Base-by-base conservation (phyloP, 2,329 filamentous ascomycete species). In the Phialocephala sp. region DNA sequence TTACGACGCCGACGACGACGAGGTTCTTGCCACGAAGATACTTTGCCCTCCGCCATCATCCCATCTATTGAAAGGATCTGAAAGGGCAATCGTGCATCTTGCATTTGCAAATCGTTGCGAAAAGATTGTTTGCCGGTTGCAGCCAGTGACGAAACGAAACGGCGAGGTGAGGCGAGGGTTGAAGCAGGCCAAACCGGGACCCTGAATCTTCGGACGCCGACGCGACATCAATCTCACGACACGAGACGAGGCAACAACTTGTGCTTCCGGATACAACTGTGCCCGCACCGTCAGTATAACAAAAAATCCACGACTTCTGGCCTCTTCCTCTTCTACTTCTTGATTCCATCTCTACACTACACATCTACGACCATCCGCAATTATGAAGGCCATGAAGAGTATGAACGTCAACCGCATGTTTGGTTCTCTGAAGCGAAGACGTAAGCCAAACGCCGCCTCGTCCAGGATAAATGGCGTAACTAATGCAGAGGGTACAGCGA, bases 371-470 rank as follows among this genome's bases (percentile, higher is more conserved):
- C 24, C 60, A 9, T 52, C 27, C 35, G 63, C 59, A 59, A 67
- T 39, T 45, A 77, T 77, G 75, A 77, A 76, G 62, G 72, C 74
- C 35, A 76, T 77, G 74, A 77, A 76, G 69, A 71, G 59, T 47
- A 74, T 76, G 68, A 72, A 71, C 64, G 70, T 77, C 61, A 76
- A 76, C 56, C 71, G 74, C 20, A 72, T 77, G 71, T 63, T 77
- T 54, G 76, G 74, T 15, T 72, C 72, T 8, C 50, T 76, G 18
- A 76, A 76, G 68, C 73, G 73, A 59, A 73, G 68, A 64, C 67
- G 71, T 73, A 61, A 68, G 68, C 59, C 43, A 45, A 52, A 32
- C 50, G 59, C 62, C 50, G 45, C 63, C 11, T 27, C 60, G 12
- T 47, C 43, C 12, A 8, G 43, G n/a, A 8, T 24, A 41, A 37